phyloP scores from a whole-genome alignment of 73 alveolate genomes.

The Paramecium sonneborni region DNA sequence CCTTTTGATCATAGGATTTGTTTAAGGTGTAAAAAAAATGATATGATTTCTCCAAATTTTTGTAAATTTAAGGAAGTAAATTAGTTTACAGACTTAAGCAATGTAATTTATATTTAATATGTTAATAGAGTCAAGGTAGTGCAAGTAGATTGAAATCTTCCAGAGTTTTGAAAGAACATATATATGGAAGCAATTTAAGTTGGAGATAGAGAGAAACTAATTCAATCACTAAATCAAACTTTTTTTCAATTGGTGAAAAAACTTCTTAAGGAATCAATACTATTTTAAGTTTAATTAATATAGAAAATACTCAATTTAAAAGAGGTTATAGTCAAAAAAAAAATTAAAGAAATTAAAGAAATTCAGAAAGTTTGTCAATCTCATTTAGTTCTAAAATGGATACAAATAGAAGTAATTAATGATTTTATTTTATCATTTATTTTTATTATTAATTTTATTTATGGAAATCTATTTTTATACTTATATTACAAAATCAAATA shows the following conservation, averaged over 20 bases:
- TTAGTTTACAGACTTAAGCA: background rate
- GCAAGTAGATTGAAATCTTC: background rate
- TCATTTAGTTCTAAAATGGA: constrained; percentile 35
- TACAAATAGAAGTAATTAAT: constrained; percentile 32
- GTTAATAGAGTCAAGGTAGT: background rate
- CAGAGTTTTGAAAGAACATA: constrained; percentile 47
- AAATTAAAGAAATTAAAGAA: background rate
- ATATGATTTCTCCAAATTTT: constrained; percentile 53
- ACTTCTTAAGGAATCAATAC: background rate
- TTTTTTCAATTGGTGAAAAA: background rate
- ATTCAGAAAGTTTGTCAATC: constrained; percentile 41
- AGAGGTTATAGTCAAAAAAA: background rate
- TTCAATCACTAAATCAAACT: background rate
- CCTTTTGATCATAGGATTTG: constrained; percentile 57
- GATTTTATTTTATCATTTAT: background rate
- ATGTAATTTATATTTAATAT: background rate
- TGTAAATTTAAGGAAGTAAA: constrained; percentile 53
- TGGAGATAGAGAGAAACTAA: constrained; percentile 51
- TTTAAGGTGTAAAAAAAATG: constrained; percentile 55
- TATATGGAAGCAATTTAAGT: constrained; percentile 53
- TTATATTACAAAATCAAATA: too few relatives aligned
- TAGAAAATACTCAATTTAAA: background rate
- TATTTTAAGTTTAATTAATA: background rate
- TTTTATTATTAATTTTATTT: background rate
- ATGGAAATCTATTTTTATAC: background rate